These are phyloP conservation scores for Quercus aquifolioides DNA, from an alignment of 306 rosid genomes.

Conservation along the genomic window DNA sequence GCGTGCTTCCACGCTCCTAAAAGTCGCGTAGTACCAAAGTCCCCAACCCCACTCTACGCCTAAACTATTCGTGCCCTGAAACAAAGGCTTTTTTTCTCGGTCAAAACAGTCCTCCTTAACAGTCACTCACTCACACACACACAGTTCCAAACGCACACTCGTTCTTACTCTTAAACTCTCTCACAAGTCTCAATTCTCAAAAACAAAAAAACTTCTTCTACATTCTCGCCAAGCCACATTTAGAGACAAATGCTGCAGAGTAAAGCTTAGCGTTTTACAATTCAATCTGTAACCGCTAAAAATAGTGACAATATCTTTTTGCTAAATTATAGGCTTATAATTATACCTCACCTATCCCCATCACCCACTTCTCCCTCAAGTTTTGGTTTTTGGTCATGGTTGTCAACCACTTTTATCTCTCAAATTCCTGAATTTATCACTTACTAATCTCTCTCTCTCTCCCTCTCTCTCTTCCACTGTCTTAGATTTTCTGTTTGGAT, in stretches of 20 bases:
- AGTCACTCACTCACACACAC: background rate
- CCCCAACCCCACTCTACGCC: background rate
- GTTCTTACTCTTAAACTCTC: background rate
- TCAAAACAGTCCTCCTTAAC: slow-evolving; percentile 34
- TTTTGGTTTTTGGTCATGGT: slow-evolving; percentile 2
- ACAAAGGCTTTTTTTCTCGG: slow-evolving; percentile 23
- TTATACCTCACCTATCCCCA: slow-evolving; percentile 14
- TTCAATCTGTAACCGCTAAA: slow-evolving; percentile 34
- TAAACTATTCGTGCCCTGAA: slow-evolving; percentile 1
- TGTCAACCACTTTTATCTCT: slow-evolving; percentile 20
- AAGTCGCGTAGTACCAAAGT: background rate
- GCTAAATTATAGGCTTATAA: slow-evolving; percentile 17
- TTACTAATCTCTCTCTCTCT: background rate
- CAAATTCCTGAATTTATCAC: slow-evolving; percentile 7
- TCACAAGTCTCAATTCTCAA: background rate
- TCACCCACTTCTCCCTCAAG: slow-evolving; percentile 5
- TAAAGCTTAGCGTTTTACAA: slow-evolving; percentile 3
- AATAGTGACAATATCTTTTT: slow-evolving; percentile 12
- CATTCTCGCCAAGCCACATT: slow-evolving; percentile 11
- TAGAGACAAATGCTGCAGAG: background rate
- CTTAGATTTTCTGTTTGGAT: slow-evolving; percentile 12
- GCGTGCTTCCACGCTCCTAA: slow-evolving; percentile 17
- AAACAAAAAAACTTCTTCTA: background rate
- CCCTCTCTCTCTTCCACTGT: background rate
- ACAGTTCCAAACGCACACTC: background rate